Base-by-base conservation (phyloP, 176 grass and related monocot genomes). In the Microstegium vimineum region DNA sequence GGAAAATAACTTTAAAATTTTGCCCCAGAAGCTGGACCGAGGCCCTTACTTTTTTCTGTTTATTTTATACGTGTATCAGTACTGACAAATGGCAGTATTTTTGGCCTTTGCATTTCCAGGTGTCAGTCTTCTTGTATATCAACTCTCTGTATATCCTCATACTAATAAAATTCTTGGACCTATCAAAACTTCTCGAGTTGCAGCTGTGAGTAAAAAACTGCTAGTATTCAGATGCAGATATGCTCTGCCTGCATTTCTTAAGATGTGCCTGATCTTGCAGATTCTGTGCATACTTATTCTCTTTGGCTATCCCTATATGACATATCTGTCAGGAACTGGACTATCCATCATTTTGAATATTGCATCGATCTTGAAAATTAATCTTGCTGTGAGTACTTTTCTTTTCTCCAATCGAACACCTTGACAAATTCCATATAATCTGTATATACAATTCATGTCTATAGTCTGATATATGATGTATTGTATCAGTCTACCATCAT, bases 111-210 rank as follows among this genome's bases (percentile, higher is more conserved):
- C 20, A 80, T 86, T 83, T 38, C 47, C 51, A 96, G 93, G 93
- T 74, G 63, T 35, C 64, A 82, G 77, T 80, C 84, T 94, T 79
- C 89, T 94, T 40, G 62, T 89, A 25, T 94, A 89, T 81, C 92
- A 94, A 73, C 78, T 94, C 37, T 37, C 91, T 71, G 4, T 94
- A 11, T 94, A 94, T 63, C 77, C 88, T 63, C 72, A 35, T 47
- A 93, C 90, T 61, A 65, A 84, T 37, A 87, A 89, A 73, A 72
- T 87, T 65, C 82, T 89, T 8, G 84, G 89, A 27, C 89, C 83
- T 82, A 86, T 92, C 40, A 75, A 86, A 13, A 33, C 87, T 47
- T 79, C 80, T 74, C 88, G 77, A 71, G 73, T 93, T 31, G 85
- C 91, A 68, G 90, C 86, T 57, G 90, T 92, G 60, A 79, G 81